Base-by-base conservation (phyloP, 106 monocot species). In the Hemerocallis citrina region DNA sequence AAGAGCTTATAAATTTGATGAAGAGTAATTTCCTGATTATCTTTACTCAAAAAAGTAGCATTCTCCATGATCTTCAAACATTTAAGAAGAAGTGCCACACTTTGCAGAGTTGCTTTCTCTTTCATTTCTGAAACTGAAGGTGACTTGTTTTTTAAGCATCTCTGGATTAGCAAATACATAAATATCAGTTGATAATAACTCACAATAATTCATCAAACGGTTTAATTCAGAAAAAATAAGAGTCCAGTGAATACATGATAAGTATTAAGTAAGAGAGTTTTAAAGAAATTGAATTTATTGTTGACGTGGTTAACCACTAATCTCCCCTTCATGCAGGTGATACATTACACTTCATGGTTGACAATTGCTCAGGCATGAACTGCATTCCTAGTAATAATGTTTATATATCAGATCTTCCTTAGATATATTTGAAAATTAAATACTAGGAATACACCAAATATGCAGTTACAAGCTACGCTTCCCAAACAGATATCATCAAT, bases 51-150 rank as follows among this genome's bases (percentile, higher is more conserved):
- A 75, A 92, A 99, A 62, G 88, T 92, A 14, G 92, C 98, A 75
- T 99, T 99, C 68, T 99, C 98, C 92, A 99, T 80, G 31, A 99
- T 78, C 62, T 99, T 92, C 61, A 99, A 72, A 65, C 98, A 99
- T 67, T 92, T 99, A 59, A 85, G 77, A 33, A 99, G 77, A 68
- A 92, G 69, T 3, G 67, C 47, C 16, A 72, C 68, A 74, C 88
- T 83, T 74, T 85, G 71, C 68, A 78, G 67, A 68, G 64, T 65
- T 37, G 51, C 43, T 58, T 62, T 61, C 57, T 85, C 77, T 70
- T 77, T 77, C 11, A 82, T 46, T 16, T 79, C 68, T 64, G 30
- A 40, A 34, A 48, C 35, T 51, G 76, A 65, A 60, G 57, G 49
- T 29, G 65, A 52, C 7, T 45, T 72, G 24, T 62, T 21, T 59